Percentiles rank a stretch among this genome's conserved stretches.
phyloP scores from a whole-genome alignment of 768 basidiomycete species.

The Phanerodontia chrysosporium region DNA sequence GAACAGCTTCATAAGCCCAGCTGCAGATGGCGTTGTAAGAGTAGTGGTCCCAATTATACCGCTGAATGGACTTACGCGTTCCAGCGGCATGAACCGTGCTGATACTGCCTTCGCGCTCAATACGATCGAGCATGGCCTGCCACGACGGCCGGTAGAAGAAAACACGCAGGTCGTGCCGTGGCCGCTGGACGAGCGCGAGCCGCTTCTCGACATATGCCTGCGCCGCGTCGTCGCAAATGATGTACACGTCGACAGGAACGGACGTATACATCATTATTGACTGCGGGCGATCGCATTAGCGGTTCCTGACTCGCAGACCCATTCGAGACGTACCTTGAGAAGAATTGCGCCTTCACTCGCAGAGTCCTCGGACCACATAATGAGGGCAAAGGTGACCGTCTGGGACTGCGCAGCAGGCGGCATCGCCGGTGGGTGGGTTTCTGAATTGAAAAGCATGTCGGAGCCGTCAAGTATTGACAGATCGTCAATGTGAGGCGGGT shows the following conservation, averaged over 20 bases:
- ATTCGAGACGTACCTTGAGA: constrained; percentile 33
- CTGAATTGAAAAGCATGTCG: not conserved
- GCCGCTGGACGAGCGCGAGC: constrained; percentile 35
- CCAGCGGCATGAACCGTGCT: constrained; percentile 45
- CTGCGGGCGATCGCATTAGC: no score
- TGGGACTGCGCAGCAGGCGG: not conserved
- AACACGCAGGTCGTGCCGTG: constrained; percentile 33
- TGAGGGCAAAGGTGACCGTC: constrained; percentile 32
- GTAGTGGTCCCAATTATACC: no score
- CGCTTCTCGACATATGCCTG: constrained; percentile 36
- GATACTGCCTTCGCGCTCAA: constrained; percentile 43
- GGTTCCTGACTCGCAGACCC: no score
- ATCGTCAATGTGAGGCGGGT: not conserved
- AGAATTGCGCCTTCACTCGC: constrained; percentile 39
- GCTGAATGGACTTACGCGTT: constrained; percentile 43
- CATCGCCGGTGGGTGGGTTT: not conserved
- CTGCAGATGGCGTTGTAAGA: constrained; percentile 17
- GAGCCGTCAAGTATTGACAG: not conserved
- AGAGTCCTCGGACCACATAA: constrained; percentile 41
- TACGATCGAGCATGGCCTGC: constrained; percentile 39
- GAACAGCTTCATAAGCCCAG: constrained; percentile 51
- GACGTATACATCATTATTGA: constrained; percentile 22
- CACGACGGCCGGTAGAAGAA: constrained; percentile 39
- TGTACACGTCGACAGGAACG: constrained; percentile 18
- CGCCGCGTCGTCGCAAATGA: constrained; percentile 40